Evolutionary conservation across 352 stramenopile genomes (phyloP).

Genomic region (Peronospora destructor): DNA sequence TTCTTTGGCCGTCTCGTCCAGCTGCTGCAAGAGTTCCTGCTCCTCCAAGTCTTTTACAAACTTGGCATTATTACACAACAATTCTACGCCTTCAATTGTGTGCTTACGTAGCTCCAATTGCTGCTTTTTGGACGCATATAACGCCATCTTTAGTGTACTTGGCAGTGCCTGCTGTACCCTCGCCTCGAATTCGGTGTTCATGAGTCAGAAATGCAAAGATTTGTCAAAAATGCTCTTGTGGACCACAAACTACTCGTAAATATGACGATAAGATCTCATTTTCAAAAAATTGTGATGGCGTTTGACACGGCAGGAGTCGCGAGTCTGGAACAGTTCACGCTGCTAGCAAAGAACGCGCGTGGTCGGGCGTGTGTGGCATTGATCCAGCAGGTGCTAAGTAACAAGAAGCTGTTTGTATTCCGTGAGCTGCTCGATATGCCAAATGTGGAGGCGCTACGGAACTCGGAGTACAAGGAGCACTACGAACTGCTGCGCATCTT

Average conservation of each 20-base stretch:
- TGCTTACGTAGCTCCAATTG: slow-evolving; percentile 69
- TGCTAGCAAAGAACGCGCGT: slow-evolving; percentile 87
- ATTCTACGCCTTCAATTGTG: slow-evolving; percentile 58
- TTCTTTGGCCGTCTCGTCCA: slow-evolving; percentile 65
- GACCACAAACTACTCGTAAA: neutral
- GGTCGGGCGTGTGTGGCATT: slow-evolving; percentile 86
- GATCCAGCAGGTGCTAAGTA: slow-evolving; percentile 89
- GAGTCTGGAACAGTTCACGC: slow-evolving; percentile 89
- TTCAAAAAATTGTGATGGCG: slow-evolving; percentile 32
- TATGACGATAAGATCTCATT: neutral
- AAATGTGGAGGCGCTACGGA: slow-evolving; percentile 80
- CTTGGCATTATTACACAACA: slow-evolving; percentile 54
- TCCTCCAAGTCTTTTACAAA: slow-evolving; percentile 63
- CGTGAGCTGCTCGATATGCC: slow-evolving; percentile 88
- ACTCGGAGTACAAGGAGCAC: slow-evolving; percentile 70
- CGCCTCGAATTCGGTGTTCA: slow-evolving; percentile 37
- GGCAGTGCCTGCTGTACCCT: slow-evolving; percentile 59
- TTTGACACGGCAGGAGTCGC: slow-evolving; percentile 60
- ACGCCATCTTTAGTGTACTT: slow-evolving; percentile 63
- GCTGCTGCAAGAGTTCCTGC: slow-evolving; percentile 38
- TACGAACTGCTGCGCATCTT: slow-evolving; percentile 86
- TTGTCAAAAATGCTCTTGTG: too few relatives aligned
- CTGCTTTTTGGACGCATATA: slow-evolving; percentile 73
- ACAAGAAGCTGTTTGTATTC: slow-evolving; percentile 92
- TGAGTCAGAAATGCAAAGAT: neutral